Conservation (phyloP, 352 stramenopile species). For the Phytophthora hybrid region DNA sequence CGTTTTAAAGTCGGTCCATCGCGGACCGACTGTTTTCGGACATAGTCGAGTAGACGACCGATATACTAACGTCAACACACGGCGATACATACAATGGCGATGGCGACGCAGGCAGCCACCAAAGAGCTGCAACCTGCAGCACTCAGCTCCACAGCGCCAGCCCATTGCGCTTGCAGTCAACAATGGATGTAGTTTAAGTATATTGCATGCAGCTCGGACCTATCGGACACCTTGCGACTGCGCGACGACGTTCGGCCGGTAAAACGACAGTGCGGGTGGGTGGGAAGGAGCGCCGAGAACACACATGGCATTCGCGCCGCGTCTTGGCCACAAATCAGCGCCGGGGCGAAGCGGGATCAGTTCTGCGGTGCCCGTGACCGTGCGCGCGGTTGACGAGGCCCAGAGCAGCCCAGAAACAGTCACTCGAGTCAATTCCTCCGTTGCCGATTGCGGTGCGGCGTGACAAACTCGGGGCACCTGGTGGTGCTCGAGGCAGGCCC, state of each 20-base stretch:
- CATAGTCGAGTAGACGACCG: neutral
- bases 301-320: slow-evolving; percentile 21
- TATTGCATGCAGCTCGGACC: neutral
- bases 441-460: neutral
- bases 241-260: neutral
- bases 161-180: too few species aligned
- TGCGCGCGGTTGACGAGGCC: neutral
- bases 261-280: slow-evolving; percentile 4
- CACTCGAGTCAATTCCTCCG: neutral
- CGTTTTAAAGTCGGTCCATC: slow-evolving; percentile 8
- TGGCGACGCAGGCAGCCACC: neutral
- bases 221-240: slow-evolving; percentile 14
- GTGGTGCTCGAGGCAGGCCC: too few species aligned
- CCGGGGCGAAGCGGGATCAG: neutral
- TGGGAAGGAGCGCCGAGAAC: slow-evolving; percentile 15
- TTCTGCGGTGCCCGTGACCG: neutral
- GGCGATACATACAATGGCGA: neutral
- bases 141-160: too few species aligned
- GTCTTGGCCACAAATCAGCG: slow-evolving; percentile 15
- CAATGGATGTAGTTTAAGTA: too few species aligned
- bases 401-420: neutral
- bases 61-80: neutral
- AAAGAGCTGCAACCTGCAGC: neutral
- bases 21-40: neutral
- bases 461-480: neutral